Conservation (phyloP, 2,329 filamentous ascomycete species). For the Cadophora malorum region DNA sequence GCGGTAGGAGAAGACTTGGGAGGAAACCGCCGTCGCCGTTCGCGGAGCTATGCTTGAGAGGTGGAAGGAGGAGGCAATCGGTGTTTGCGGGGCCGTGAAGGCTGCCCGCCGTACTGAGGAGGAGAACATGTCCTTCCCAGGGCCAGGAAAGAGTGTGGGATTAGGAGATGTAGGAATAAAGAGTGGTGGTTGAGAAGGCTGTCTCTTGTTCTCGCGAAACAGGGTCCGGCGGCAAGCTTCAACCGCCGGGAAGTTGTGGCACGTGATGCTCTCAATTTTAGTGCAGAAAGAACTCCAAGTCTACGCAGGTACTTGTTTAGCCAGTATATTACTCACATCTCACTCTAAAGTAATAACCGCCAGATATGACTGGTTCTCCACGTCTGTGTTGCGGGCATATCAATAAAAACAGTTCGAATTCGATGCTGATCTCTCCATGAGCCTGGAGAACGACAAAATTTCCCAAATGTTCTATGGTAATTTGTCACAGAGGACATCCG, state of each 20-base stretch:
- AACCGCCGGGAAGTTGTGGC: background rate
- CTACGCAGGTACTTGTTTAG: background rate
- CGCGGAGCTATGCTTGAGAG: constrained; percentile 36
- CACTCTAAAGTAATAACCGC: background rate
- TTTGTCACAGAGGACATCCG: no score
- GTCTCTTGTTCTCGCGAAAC: constrained; percentile 16
- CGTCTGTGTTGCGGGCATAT: background rate
- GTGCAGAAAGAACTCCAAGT: background rate
- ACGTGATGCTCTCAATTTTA: background rate
- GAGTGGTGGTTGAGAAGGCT: constrained; percentile 19
- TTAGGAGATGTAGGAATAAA: constrained; percentile 12
- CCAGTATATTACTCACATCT: background rate
- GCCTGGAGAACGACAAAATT: background rate
- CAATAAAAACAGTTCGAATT: background rate
- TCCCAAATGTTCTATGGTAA: no score
- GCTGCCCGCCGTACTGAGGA: constrained; percentile 45
- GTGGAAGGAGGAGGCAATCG: constrained; percentile 38
- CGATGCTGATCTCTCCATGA: background rate
- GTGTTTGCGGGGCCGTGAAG: constrained; percentile 38
- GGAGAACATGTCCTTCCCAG: constrained; percentile 44
- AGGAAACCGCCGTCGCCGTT: constrained; percentile 33
- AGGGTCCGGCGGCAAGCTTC: constrained; percentile 10
- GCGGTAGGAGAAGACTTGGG: constrained; percentile 42
- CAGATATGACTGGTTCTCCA: background rate
- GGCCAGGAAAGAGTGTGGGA: constrained; percentile 23